A percentile compares a stretch with the other conserved stretches of the same genome.
Evolutionary conservation across 257 asterid species (phyloP).

Genomic region (Ajuga chamaepitys): DNA sequence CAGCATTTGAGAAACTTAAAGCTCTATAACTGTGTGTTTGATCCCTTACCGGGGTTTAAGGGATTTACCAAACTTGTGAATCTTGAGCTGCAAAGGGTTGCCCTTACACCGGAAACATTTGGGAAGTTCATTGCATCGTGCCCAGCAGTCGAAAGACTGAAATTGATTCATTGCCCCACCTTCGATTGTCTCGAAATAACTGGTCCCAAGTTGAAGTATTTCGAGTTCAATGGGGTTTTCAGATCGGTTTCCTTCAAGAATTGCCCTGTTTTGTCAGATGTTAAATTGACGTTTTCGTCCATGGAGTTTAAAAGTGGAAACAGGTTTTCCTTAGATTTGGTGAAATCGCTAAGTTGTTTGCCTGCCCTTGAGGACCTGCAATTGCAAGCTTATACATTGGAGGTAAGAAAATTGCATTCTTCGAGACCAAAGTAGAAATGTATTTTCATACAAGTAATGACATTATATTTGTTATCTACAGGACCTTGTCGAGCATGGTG

Average conservation of each 20-base stretch:
- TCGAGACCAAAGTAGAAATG: background rate
- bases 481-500: conserved; percentile 48
- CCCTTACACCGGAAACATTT: conserved; percentile 22
- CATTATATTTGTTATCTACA: conserved; percentile 9
- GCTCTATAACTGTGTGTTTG: conserved; percentile 36
- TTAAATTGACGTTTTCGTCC: conserved; percentile 28
- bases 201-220: conserved; percentile 34
- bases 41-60: conserved; percentile 30
- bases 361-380: conserved; percentile 42
- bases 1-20: conserved; percentile 37
- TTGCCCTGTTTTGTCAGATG: conserved; percentile 32
- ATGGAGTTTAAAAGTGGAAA: conserved; percentile 34
- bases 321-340: conserved; percentile 33
- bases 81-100: conserved; percentile 37
- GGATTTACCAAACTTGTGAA: conserved; percentile 39
- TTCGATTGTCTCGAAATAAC: conserved; percentile 36
- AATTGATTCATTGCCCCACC: conserved; percentile 35
- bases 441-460: no score
- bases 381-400: conserved; percentile 40
- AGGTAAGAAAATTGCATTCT: conserved; percentile 31
- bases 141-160: conserved; percentile 39
- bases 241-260: conserved; percentile 38
- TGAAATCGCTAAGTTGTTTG: conserved; percentile 35
- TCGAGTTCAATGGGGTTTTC: conserved; percentile 44
- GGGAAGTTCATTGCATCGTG: conserved; percentile 31